Base-by-base conservation (phyloP, 805 yeast genomes). In the Suhomyces sp. region DNA sequence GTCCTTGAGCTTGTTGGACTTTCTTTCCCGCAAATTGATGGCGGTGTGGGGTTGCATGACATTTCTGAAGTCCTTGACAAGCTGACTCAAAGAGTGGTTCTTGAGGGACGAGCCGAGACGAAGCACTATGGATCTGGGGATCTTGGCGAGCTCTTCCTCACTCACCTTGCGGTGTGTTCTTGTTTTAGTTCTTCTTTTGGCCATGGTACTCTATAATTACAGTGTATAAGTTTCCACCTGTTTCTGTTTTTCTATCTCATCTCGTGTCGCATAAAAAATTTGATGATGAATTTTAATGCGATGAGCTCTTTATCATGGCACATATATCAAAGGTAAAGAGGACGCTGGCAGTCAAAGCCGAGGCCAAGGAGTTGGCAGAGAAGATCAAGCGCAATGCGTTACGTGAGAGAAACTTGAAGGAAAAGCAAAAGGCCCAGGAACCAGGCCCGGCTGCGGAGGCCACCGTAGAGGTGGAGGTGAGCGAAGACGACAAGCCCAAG, bases 31-130 rank as follows among this genome's bases (percentile, higher is more conserved):
- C 54, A 94, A 78, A 59, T 84, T 88, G 62, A 90, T 84, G 10
- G 98, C 97, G 2, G 99, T 94, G 64, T 93, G 96, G 12, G 99
- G 99, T 67, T 90, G 94, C 97, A 94, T 91, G 58, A 91, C 83
- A 55, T 82, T 81, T 66, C 99, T 82, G 69, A 92, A 84, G 69
- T 94, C 99, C 54, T 80, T 80, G 19, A 92, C 97, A 52, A 94
- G 76, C 68, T 90, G 96, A 42, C 88, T 79, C 58, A 94, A 74
- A 2, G 96, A 84, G 62, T 88, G 90, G 65, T 93, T 92, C 54
- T 84, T 83, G 60, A 87, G 76, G 41, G 90, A 81, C 13, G 82
- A 74, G 1, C 98, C 97, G 50, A 91, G 80, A 62, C 94, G 84
- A 57, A 94, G 80, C 51, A 94, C 98, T 97, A 94, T 92, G 1